These are phyloP conservation scores for Emericellopsis atlantica DNA, from an alignment of 2,329 filamentous ascomycete genomes.

Conservation along the genomic window DNA sequence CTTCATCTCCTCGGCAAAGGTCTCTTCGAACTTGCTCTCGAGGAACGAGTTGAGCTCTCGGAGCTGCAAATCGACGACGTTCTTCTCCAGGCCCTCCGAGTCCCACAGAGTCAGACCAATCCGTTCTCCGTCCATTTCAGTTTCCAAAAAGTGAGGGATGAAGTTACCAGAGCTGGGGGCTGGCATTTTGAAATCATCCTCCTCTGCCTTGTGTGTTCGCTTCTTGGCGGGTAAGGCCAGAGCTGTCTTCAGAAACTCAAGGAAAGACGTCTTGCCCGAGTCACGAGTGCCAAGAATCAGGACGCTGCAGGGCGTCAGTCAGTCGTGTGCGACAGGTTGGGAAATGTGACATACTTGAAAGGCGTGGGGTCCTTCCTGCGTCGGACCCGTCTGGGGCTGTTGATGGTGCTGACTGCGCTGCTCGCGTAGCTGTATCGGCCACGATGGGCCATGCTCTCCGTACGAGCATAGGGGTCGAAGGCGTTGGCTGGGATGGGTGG, in stretches of 20 bases:
- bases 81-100: conserved; percentile 88
- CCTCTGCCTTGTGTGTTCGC: conserved; percentile 41
- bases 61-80: conserved; percentile 85
- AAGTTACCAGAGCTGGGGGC: conserved; percentile 55
- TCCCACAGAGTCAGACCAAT: conserved; percentile 94
- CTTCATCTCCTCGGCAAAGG: conserved; percentile 95
- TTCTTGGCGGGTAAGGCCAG: conserved; percentile 76
- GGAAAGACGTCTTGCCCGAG: conserved; percentile 91
- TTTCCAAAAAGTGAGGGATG: conserved; percentile 81
- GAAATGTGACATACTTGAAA: conserved; percentile 60
- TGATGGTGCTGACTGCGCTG: conserved; percentile 80
- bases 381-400: conserved; percentile 82
- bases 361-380: conserved; percentile 95
- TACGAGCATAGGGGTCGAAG: conserved; percentile 67
- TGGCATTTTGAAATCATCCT: conserved; percentile 44
- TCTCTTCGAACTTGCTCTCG: conserved; percentile 97
- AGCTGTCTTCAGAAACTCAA: conserved; percentile 85
- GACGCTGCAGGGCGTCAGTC: conserved; percentile 42
- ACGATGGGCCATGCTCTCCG: conserved; percentile 93
- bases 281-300: conserved; percentile 79
- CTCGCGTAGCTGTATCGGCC: conserved; percentile 94
- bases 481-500: conserved; percentile 50
- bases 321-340: not conserved
- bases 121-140: conserved; percentile 84
- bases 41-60: conserved; percentile 85